Evolutionary conservation across 1,284 basidiomycete species (phyloP), one percentile per base, ranked within the genome.

Genomic region (Leccinum solheimii): DNA sequence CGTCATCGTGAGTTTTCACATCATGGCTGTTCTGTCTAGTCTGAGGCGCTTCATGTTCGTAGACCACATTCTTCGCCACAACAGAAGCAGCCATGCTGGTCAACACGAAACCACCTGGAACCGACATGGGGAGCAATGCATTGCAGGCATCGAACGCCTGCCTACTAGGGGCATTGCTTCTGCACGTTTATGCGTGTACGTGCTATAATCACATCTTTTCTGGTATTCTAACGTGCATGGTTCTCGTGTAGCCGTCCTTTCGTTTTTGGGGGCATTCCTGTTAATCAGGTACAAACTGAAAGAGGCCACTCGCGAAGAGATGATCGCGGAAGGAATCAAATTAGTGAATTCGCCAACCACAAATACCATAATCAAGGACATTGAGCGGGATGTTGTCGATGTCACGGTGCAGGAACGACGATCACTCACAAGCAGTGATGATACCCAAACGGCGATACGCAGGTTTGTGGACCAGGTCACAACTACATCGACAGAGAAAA

Each of bases 1-100:
- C 58, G 79, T 86, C 34, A 84, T 86, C 54, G 84, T 86, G 50
- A 68, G 83, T 76, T 40, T 19, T 7, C 21, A 27, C 19, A 16
- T 36, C 3, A 3, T 23, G 43, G 3, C 55, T 36, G 21, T 55
- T 45, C 3, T 26, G 21, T 11, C 6, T 21, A 26, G 16, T 51
- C 45, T 66, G 49, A 64, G 14, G 16, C 10, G 40, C 45, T 36
- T 27, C 16, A 30, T 57, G 1, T 23, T 30, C 59, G 7, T 61
- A 86, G 86, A 85, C 85, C 0, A 86, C 85, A 0, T 87, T 87
- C 72, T 86, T 87, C 65, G 86, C 85, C 5, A 80, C 83, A 0
- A 83, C 80, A 13, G 84, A 86, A 69, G 81, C 82, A 0, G 76
- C 74, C 0, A 75, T 85, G 68, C 68, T 87, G 13, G 78, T 83